phyloP scores from a whole-genome alignment of 2,329 filamentous ascomycete species.

The Xylaria multiplex region DNA sequence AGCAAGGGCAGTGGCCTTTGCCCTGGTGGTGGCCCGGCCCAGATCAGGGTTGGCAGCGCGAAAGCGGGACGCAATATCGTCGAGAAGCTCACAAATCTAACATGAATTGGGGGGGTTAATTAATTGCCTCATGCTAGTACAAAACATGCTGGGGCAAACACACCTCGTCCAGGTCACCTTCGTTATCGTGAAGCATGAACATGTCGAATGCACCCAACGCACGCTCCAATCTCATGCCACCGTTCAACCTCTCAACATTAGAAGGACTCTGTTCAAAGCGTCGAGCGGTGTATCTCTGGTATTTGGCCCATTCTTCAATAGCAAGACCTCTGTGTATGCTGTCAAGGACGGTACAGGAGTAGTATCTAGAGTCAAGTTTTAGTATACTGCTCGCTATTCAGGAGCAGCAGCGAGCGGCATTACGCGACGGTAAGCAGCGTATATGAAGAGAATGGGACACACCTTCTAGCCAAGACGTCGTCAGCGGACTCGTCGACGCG shows the following conservation, averaged over 20 bases:
- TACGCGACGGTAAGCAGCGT: background rate
- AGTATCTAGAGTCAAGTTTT: slow-evolving; percentile 62
- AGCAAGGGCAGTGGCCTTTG: slow-evolving; percentile 74
- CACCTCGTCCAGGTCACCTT: slow-evolving; percentile 79
- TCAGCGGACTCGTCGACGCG: slow-evolving; percentile 67
- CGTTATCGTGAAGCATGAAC: slow-evolving; percentile 80
- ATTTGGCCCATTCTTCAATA: slow-evolving; percentile 78
- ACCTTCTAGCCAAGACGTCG: slow-evolving; percentile 76
- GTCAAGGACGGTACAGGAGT: slow-evolving; percentile 77
- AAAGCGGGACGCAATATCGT: slow-evolving; percentile 70
- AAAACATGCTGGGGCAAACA: background rate
- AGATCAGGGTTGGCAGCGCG: slow-evolving; percentile 63
- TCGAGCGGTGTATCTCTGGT: slow-evolving; percentile 50
- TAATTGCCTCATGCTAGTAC: background rate
- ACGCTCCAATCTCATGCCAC: slow-evolving; percentile 71
- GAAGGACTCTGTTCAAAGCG: slow-evolving; percentile 38
- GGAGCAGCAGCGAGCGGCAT: background rate
- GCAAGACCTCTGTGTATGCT: slow-evolving; percentile 84
- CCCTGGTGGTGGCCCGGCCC: slow-evolving; percentile 66
- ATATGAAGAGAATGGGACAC: slow-evolving; percentile 16
- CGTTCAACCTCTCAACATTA: slow-evolving; percentile 53
- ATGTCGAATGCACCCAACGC: slow-evolving; percentile 87
- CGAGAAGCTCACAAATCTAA: slow-evolving; percentile 71
- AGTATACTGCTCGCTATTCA: slow-evolving; percentile 6
- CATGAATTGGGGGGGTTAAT: slow-evolving; percentile 1